Evolutionary conservation across 2,329 filamentous ascomycete genomes (phyloP), one percentile per base, ranked within the genome.

Genomic region (Aureobasidium subglaciale): DNA sequence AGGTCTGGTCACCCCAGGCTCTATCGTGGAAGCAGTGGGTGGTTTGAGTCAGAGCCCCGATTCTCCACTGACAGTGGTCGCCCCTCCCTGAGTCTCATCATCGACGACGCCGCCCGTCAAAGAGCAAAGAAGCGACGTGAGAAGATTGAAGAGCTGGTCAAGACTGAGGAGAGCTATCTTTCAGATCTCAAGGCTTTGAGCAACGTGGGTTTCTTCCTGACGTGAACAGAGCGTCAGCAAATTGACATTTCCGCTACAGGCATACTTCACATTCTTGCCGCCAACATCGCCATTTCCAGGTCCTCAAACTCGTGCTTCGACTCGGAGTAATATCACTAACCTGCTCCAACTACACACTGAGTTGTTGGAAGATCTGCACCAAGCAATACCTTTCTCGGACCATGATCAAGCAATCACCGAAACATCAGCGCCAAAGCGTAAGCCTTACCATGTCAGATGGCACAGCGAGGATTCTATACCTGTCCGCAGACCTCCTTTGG

Each of bases 141-240:
- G 59, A 84, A 95, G 35, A 72, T 97, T 32, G 88, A 93, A 66
- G 93, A 97, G 71, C 75, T 97, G 49, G 83, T 96, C 59, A 80
- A 74, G 56, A 95, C 91, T 0, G 93, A 97, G 69, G 87, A 93
- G 67, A 83, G 86, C 64, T 97, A 97, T 67, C 85, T 97, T 63
- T 83, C 85, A 15, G 92, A 96, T 64, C 71, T 97, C 57, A 89
- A 89, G 63, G 90, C 93, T 61, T 75, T 97, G 58, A 86, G 87
- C 67, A 90, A 95, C 71, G 91, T 92, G 73, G 67, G 83, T 56
- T 27, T 11, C 11, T 0, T 20, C 5, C 32, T 15, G 32, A 18
- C 5, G n/a, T 5, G 3, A 4, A 20, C 5, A 25, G 11, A 8
- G n/a, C 4, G 7, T 48, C 10, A 20, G 20, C 56, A n/a, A n/a